phyloP scores from a whole-genome alignment of 2,329 filamentous ascomycete genomes.

The Fusarium compactum region DNA sequence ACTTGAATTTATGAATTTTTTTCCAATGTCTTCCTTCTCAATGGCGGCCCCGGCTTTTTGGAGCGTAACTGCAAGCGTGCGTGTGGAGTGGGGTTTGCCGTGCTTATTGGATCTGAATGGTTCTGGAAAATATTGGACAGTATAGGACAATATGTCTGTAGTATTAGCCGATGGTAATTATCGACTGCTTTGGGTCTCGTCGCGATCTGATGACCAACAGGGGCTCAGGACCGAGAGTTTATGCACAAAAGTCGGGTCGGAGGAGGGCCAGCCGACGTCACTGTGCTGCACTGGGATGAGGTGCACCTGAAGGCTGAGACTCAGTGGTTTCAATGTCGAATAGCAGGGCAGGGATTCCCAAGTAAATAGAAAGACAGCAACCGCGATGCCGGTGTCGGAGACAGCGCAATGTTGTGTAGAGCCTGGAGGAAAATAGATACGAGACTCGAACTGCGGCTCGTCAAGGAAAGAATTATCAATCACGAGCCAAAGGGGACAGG shows the following conservation, averaged over 20 bases:
- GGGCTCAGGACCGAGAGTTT: conserved; percentile 16
- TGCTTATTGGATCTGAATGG: conserved; percentile 44
- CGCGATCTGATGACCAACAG: conserved; percentile 19
- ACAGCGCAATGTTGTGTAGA: not conserved
- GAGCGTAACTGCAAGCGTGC: conserved; percentile 32
- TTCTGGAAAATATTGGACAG: conserved; percentile 16
- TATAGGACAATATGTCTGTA: conserved; percentile 5
- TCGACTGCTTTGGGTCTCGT: conserved; percentile 21
- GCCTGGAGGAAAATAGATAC: not conserved
- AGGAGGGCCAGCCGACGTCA: conserved; percentile 35
- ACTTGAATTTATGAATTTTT: conserved; percentile 24
- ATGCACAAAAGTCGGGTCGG: conserved; percentile 27
- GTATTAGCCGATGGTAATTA: conserved; percentile 20
- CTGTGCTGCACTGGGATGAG: conserved; percentile 16
- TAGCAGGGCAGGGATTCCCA: conserved; percentile 31
- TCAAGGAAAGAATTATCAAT: not conserved
- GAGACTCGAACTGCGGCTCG: not conserved
- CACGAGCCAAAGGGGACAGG: not conserved
- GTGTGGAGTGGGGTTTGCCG: conserved; percentile 31
- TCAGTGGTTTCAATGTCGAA: conserved; percentile 32
- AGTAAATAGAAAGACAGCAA: conserved; percentile 11
- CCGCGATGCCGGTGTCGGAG: conserved; percentile 31
- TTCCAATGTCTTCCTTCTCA: conserved; percentile 19
- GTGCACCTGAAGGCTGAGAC: conserved; percentile 17
- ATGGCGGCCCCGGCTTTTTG: conserved; percentile 43